phyloP scores from a whole-genome alignment of 768 basidiomycete genomes.

The Pleurotus ostreatus region DNA sequence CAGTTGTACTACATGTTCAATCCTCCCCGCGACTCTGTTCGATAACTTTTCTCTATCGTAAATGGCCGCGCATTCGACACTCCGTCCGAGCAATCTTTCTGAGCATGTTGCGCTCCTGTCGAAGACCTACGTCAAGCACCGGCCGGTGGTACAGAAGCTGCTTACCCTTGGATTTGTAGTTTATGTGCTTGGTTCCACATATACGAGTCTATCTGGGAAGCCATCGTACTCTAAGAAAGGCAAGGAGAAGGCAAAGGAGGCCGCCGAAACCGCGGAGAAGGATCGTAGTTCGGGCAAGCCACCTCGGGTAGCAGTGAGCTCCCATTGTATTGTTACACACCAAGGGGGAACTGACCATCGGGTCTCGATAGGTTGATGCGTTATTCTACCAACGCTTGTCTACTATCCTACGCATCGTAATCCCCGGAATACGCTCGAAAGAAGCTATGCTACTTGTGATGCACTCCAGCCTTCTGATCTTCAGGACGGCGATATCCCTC shows the following conservation, averaged over 20 bases:
- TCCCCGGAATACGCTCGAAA: constrained; percentile 80
- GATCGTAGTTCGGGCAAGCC: constrained; percentile 35
- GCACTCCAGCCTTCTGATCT: constrained; percentile 86
- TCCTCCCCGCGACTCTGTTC: background rate
- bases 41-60: background rate
- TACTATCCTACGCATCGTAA: constrained; percentile 78
- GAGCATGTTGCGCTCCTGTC: constrained; percentile 39
- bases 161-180: constrained; percentile 68
- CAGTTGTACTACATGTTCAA: constrained; percentile 1
- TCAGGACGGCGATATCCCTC: constrained; percentile 86
- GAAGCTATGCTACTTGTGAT: constrained; percentile 84
- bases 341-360: background rate
- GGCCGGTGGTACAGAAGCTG: constrained; percentile 68
- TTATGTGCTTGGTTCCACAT: constrained; percentile 66
- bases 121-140: constrained; percentile 54
- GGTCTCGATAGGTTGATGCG: constrained; percentile 68
- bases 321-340: constrained; percentile 4
- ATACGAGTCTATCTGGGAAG: constrained; percentile 48
- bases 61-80: constrained; percentile 31
- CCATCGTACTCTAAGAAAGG: constrained; percentile 37
- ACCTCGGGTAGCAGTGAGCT: constrained; percentile 64
- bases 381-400: constrained; percentile 82
- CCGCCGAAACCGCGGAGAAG: constrained; percentile 13
- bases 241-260: constrained; percentile 20
- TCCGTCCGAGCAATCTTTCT: constrained; percentile 27